These are phyloP conservation scores for Colletotrichum destructivum DNA, from an alignment of 2,329 filamentous ascomycete species.

Conservation along the genomic window DNA sequence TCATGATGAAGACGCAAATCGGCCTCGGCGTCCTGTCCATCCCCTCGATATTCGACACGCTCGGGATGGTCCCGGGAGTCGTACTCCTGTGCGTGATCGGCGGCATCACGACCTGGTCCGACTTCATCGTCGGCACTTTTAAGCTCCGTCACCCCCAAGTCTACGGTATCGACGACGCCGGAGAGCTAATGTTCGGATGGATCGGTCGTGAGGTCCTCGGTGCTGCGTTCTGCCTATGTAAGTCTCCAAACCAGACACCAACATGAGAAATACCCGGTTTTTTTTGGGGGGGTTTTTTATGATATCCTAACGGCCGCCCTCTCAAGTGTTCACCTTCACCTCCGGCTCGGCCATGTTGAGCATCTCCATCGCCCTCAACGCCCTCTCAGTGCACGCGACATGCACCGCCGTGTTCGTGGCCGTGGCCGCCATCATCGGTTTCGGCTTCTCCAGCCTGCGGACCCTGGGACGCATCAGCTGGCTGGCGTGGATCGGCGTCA, in stretches of 20 bases:
- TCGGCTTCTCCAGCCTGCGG: constrained; percentile 51
- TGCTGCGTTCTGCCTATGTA: constrained; percentile 53
- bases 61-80: constrained; percentile 64
- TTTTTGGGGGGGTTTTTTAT: no score
- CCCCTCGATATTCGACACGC: constrained; percentile 58
- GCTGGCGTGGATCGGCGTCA: constrained; percentile 50
- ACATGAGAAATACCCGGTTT: no score
- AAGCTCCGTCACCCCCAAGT: constrained; percentile 64
- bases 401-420: constrained; percentile 59
- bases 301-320: not conserved
- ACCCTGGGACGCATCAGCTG: constrained; percentile 52
- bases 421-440: constrained; percentile 49
- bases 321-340: constrained; percentile 45
- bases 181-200: constrained; percentile 62
- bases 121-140: constrained; percentile 63
- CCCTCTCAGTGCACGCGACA: constrained; percentile 54
- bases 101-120: constrained; percentile 63
- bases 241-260: constrained; percentile 4
- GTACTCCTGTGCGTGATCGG: constrained; percentile 58
- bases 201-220: constrained; percentile 60
- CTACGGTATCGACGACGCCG: constrained; percentile 67
- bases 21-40: constrained; percentile 64
- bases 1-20: constrained; percentile 63
- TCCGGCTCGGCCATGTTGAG: constrained; percentile 58
- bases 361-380: constrained; percentile 57